Evolutionary conservation across 352 stramenopile species (phyloP).

Genomic region (Globisporangium nagaii): DNA sequence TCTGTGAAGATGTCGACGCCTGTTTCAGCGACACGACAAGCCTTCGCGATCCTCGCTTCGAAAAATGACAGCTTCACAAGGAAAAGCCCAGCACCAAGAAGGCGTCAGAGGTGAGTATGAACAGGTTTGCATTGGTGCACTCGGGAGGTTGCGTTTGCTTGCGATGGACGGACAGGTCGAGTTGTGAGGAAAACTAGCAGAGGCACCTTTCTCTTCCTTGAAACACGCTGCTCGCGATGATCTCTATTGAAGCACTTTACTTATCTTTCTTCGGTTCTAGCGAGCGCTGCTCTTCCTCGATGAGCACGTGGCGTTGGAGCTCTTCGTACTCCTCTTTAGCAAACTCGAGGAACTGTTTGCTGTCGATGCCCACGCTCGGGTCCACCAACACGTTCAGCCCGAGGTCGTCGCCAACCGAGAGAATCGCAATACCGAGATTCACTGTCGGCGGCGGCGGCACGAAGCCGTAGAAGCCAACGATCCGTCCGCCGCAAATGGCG

Average conservation of each 20-base stretch:
- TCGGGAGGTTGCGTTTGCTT: too few relatives aligned
- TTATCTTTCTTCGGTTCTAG: slow-evolving; percentile 12
- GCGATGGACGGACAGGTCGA: too few relatives aligned
- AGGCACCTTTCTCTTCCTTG: too few relatives aligned
- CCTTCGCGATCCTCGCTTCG: too few relatives aligned
- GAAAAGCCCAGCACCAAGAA: too few relatives aligned
- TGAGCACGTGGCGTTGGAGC: slow-evolving; percentile 30
- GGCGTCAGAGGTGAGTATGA: too few relatives aligned
- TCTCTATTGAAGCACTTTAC: not conserved
- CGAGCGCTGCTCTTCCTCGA: not conserved
- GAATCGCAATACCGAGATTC: slow-evolving; percentile 71
- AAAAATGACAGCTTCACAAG: too few relatives aligned
- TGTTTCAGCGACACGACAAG: too few relatives aligned
- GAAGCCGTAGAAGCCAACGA: slow-evolving; percentile 69
- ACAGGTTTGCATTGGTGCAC: too few relatives aligned
- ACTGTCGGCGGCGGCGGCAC: slow-evolving; percentile 72
- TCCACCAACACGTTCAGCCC: slow-evolving; percentile 75
- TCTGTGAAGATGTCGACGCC: too few relatives aligned
- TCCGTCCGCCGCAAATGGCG: slow-evolving; percentile 39
- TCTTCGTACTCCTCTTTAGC: slow-evolving; percentile 62
- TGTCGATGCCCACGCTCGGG: slow-evolving; percentile 53
- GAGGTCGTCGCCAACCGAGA: slow-evolving; percentile 64
- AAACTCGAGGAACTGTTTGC: slow-evolving; percentile 57
- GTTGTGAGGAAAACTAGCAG: not conserved
- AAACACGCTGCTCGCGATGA: not conserved